Evolutionary conservation across 352 stramenopile genomes (phyloP), one percentile per base, ranked within the genome.

Genomic region (Phytophthora sp.): DNA sequence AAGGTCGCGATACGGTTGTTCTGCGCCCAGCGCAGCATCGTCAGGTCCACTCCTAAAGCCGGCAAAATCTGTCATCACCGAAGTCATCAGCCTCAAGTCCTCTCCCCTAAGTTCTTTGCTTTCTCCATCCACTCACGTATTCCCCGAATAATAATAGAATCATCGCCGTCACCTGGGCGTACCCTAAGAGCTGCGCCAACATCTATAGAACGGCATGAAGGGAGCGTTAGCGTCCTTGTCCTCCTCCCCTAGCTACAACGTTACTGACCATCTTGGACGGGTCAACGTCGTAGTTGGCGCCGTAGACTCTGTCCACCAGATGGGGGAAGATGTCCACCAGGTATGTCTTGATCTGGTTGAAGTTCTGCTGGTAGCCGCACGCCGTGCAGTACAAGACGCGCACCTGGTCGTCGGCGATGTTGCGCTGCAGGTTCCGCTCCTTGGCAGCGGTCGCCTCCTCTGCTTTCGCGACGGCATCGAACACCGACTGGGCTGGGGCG

Each of bases 331-430:
- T 87, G 38, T 92, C 74, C 68, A 91, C 86, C 42, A 94, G 46
- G 55, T 78, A 82, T 39, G 70, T 75, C 61, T 86, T 86, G 29
- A 93, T 74, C 60, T 94, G 77, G 18, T 72, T 36, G 57, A 90
- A 94, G 73, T 92, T 94, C 55, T 93, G 82, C 63, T 83, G 70
- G 74, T 89, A 94, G 55, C 86, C 86, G 64, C 86, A 94, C 49
- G 86, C 80, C 41, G 83, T 84, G 61, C 86, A 94, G 69, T 77
- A 92, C 29, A 69, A 66, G 30, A 94, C 67, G 54, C 70, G 79
- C 36, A 94, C 77, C 18, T 85, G 49, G 69, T 94, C 86, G 56
- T 92, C 74, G n/a, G 64, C 71, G 21, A 88, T 72, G 66, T 67
- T 60, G 13, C 73, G 74, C 35, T 76, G 51, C 45, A 65, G 29